Base-by-base conservation (phyloP, 352 stramenopile genomes). In the Pythium periplocum region DNA sequence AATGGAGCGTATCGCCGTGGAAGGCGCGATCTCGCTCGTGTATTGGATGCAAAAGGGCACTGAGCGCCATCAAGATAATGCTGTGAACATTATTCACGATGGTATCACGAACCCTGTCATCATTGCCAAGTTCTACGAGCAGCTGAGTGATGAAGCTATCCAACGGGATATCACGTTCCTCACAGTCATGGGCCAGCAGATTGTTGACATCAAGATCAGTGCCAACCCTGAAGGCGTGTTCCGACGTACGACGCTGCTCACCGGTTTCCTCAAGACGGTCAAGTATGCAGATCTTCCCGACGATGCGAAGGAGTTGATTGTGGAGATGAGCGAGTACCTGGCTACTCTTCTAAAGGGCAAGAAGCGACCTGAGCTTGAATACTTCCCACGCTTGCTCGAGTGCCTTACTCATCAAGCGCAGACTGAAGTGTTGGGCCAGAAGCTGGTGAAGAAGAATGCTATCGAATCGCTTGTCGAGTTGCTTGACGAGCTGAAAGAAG, bases 11-110 rank as follows among this genome's bases (percentile, higher is more conserved):
- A 71, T 93, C 44, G 79, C 73, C n/a, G 69, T 87, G 0, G 78
- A 89, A 33, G 76, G 78, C 6, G 73, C 80, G 0, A 64, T 83
- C 6, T 90, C 78, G 10, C 51, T 93, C 2, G 73, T 90, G 8
- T 90, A 93, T 44, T 93, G 83, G 83, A 86, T 90, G 56, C 78
- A 90, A 52, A 91, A 93, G 53, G 83, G 83, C 10, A 90, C 80
- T 1, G 83, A 90, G 45, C 76, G 83, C 2, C 78, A 91, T 44
- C 83, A 90, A 70, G 78, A 93, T 39, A 90, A 89, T 38, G 83
- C 75, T 0, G 69, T 90, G 33, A 83, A 71, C 45, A 87, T 93
- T 46, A 45, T 93, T 5, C 62, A 85, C 48, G 83, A 90, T 45
- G 80, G 80, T 6, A 66, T 93, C 36, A 75, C 55, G 2, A 69